Percentiles rank a stretch among this genome's conserved stretches.
phyloP scores from a whole-genome alignment of 73 alveolate species.

The Tetrahymena elliotti region DNA sequence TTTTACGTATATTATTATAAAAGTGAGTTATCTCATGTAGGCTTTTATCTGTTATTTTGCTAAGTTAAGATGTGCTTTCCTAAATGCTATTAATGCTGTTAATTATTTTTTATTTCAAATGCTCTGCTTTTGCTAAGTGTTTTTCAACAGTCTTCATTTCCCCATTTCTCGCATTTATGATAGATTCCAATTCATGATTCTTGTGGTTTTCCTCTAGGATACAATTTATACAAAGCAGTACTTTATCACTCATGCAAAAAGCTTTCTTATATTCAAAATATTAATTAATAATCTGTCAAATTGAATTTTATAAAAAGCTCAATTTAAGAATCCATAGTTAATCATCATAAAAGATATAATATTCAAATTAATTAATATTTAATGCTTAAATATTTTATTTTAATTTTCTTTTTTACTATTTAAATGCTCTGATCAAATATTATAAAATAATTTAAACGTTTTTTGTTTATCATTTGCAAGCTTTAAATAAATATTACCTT shows the following conservation, averaged over 20 bases:
- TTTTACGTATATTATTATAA: not conserved
- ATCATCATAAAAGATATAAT: not conserved
- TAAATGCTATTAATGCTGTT: not conserved
- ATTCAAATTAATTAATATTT: no score
- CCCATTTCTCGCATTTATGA: not conserved
- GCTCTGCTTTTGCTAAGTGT: not conserved
- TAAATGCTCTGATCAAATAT: not conserved
- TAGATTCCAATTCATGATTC: constrained; percentile 35
- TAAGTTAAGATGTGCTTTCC: not conserved
- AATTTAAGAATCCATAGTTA: not conserved
- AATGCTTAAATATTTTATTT: not conserved
- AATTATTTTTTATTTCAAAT: not conserved
- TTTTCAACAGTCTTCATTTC: not conserved
- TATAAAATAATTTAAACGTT: no score
- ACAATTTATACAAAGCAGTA: constrained; percentile 54
- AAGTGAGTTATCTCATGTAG: not conserved
- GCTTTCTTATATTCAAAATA: constrained; percentile 26
- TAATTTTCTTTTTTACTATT: no score
- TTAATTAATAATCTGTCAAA: not conserved
- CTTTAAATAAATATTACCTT: not conserved
- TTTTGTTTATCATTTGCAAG: no score
- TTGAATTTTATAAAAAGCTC: not conserved
- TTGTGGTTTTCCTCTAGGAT: constrained; percentile 54
- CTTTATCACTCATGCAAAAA: constrained; percentile 44
- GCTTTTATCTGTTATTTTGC: not conserved